Percentiles rank a stretch among this genome's conserved stretches.
Evolutionary conservation across 1,284 basidiomycete species (phyloP).

Genomic region (Boletus putidus): DNA sequence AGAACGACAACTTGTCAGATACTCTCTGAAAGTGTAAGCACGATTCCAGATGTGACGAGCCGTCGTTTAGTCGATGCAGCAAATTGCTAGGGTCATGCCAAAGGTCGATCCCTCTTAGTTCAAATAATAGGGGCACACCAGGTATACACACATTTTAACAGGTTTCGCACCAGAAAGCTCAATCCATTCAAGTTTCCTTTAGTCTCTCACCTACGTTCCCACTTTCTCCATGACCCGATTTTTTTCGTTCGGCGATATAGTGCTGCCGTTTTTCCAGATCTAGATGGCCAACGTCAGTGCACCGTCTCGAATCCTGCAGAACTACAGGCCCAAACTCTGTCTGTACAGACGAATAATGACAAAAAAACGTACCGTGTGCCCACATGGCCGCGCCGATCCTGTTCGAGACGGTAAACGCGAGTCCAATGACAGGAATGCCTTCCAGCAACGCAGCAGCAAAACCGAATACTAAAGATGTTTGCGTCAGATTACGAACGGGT

Average conservation of each 20-base stretch:
- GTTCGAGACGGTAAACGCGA: conserved; percentile 82
- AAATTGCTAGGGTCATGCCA: too few relatives aligned
- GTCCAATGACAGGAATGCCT: conserved; percentile 72
- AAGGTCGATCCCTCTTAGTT: too few relatives aligned
- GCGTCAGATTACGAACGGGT: not conserved
- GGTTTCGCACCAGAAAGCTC: not conserved
- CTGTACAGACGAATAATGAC: not conserved
- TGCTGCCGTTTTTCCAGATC: conserved; percentile 82
- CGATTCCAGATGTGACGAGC: too few relatives aligned
- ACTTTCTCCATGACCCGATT: not conserved
- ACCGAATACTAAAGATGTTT: conserved; percentile 62
- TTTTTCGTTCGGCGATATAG: conserved; percentile 45
- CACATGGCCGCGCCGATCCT: conserved; percentile 89
- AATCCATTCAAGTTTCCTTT: not conserved
- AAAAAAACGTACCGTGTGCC: conserved; percentile 63
- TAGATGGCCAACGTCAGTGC: conserved; percentile 28
- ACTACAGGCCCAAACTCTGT: too few relatives aligned
- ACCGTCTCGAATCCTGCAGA: not conserved
- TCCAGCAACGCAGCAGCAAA: conserved; percentile 79
- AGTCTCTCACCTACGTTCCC: not conserved
- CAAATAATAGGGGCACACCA: too few relatives aligned
- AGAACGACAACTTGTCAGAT: too few relatives aligned
- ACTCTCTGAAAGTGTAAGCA: too few relatives aligned
- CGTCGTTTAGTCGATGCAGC: too few relatives aligned
- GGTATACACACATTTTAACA: not conserved